Percentiles rank a stretch among this genome's conserved stretches.
phyloP scores from a whole-genome alignment of 257 asterid species.

The Fraxinus quadrangulata region DNA sequence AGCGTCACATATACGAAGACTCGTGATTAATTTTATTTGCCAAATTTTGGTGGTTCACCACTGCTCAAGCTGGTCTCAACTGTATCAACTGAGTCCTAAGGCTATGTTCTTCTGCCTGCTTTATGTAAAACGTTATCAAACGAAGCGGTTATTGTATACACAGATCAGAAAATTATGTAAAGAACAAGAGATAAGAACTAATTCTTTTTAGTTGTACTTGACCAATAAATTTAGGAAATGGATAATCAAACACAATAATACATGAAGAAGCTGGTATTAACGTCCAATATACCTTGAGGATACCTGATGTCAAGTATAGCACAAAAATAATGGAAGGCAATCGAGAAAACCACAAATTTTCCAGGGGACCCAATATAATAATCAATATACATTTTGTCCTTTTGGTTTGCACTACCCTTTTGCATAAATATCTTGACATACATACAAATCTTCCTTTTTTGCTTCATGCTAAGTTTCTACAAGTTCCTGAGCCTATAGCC shows the following conservation, averaged over 20 bases:
- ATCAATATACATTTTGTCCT: too few species aligned
- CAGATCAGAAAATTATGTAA: too few species aligned
- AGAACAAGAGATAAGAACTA: too few species aligned
- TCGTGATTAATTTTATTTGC: not conserved
- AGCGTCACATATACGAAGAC: conserved; percentile 16
- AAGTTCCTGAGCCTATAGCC: too few species aligned
- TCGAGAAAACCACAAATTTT: too few species aligned
- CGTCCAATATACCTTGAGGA: not conserved
- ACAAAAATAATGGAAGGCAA: not conserved
- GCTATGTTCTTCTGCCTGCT: conserved; percentile 65
- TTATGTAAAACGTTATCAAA: not conserved
- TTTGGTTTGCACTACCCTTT: too few species aligned
- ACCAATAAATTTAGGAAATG: not conserved
- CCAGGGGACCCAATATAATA: too few species aligned
- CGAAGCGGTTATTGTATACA: conserved; percentile 9
- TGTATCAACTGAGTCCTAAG: conserved; percentile 52
- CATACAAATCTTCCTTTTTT: too few species aligned
- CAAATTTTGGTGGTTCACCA: conserved; percentile 17
- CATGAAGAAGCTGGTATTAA: not conserved
- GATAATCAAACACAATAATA: not conserved
- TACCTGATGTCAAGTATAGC: not conserved
- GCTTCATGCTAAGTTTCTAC: too few species aligned
- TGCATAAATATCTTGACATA: too few species aligned
- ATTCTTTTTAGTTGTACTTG: too few species aligned
- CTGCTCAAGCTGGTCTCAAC: conserved; percentile 36